Base-by-base conservation (phyloP, 257 asterid species). In the Solanum lycopersicoides region DNA sequence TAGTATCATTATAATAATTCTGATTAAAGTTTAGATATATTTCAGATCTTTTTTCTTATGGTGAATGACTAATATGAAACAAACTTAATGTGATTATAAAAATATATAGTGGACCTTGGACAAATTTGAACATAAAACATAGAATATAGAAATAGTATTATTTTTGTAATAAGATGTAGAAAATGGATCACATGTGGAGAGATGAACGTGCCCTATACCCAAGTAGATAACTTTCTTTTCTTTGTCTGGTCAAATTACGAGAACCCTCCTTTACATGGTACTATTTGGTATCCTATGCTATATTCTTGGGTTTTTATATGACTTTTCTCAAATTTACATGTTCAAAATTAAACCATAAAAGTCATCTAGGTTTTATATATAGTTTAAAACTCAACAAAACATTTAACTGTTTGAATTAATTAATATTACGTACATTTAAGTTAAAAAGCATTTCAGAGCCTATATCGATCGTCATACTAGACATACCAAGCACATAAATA, bases 161-260 rank as follows among this genome's bases (percentile, higher is more conserved):
- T 37, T 5, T 28, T 82, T 50, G 11, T 75, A 16, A 53, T 56
- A 56, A 56, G 72, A 30, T 60, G 25, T 5, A 35, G 35, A 63
- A 84, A 85, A 63, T 45, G 56, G 83, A 89, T 84, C 42, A 34
- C 44, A 83, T 86, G 79, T 66, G 86, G 15, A 18, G 68, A 39
- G 69, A 60, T 87, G 86, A 41, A 47, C 69, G 25, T 45, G 85
- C 68, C 15, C 68, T 16, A 9, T 77, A 25, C 86, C 86, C 82
- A 65, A 87, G 73, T 63, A 45, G 50, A 75, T 84, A 84, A 42
- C 82, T 59, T 30, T 15, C 59, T 34, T 30, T 45, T 84, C 71
- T 53, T 35, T 65, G 82, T 85, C 65, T 65, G 90, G 88, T 89
- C 89, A 86, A 88, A 88, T 53, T 86, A 82, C n/a, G 63, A 76